Evolutionary conservation across 176 grass and related monocot species (phyloP).

Genomic region (Canna indica): DNA sequence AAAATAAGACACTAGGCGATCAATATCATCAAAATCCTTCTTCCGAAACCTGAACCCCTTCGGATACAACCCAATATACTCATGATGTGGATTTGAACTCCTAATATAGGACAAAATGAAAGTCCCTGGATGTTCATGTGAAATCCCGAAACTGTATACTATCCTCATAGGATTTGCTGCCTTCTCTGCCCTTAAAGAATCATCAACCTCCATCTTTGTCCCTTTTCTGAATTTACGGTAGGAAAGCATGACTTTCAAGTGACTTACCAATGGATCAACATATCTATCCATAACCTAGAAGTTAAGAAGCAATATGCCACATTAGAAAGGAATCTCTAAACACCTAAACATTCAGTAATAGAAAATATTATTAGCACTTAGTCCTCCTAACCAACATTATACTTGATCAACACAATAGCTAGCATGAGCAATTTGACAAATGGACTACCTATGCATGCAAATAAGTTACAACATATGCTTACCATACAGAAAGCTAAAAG

Average conservation of each 20-base stretch:
- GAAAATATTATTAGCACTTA: neutral
- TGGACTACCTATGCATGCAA: neutral
- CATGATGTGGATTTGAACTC: slow-evolving; percentile 90
- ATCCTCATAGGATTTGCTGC: slow-evolving; percentile 80
- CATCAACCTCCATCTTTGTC: slow-evolving; percentile 70
- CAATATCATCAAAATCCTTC: slow-evolving; percentile 92
- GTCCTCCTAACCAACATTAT: neutral
- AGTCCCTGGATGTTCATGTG: slow-evolving; percentile 85
- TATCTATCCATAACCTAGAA: slow-evolving; percentile 92
- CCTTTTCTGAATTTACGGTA: slow-evolving; percentile 95
- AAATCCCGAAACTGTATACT: slow-evolving; percentile 85
- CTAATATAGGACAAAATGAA: slow-evolving; percentile 92
- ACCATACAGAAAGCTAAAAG: neutral
- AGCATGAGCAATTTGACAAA: neutral
- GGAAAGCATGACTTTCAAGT: slow-evolving; percentile 77
- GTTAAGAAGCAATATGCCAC: slow-evolving; percentile 5
- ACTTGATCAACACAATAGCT: neutral
- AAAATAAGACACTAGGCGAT: slow-evolving; percentile 82
- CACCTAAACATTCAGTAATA: neutral
- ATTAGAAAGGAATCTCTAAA: slow-evolving; percentile 6
- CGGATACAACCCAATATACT: slow-evolving; percentile 89
- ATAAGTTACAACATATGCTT: neutral
- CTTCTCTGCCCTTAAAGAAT: slow-evolving; percentile 64
- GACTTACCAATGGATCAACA: slow-evolving; percentile 78
- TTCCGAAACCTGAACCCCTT: slow-evolving; percentile 88